Conservation (phyloP, 2,329 filamentous ascomycete species). For the Cercospora sesami region DNA sequence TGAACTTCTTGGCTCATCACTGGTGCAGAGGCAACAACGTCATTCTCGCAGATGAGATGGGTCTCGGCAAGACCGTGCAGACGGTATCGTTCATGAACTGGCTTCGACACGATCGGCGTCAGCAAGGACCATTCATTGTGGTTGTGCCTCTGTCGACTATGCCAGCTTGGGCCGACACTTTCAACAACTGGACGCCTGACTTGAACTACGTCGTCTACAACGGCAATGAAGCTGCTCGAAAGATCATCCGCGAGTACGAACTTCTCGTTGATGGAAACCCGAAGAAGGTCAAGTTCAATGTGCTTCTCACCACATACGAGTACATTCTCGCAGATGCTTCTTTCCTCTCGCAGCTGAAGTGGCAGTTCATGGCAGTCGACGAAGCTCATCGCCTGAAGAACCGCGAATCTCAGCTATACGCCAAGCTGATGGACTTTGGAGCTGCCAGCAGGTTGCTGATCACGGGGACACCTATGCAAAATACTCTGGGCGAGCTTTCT, state of each 20-base stretch:
- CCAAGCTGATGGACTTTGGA: slow-evolving; percentile 79
- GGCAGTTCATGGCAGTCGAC: slow-evolving; percentile 95
- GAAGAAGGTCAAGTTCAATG: slow-evolving; percentile 91
- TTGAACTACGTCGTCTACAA: slow-evolving; percentile 97
- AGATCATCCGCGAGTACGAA: slow-evolving; percentile 86
- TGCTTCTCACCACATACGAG: slow-evolving; percentile 96
- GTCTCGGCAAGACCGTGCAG: slow-evolving; percentile 95
- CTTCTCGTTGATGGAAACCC: slow-evolving; percentile 82
- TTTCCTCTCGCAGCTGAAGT: slow-evolving; percentile 87
- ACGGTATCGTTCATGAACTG: slow-evolving; percentile 96
- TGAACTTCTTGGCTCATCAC: slow-evolving; percentile 95
- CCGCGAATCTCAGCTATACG: slow-evolving; percentile 88
- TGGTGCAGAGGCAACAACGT: slow-evolving; percentile 95
- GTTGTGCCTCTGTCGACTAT: slow-evolving; percentile 97
- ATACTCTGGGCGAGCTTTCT: slow-evolving; percentile 88
- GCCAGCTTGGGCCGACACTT: slow-evolving; percentile 96
- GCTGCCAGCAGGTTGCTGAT: slow-evolving; percentile 88
- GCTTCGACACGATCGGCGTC: slow-evolving; percentile 83
- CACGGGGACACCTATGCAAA: slow-evolving; percentile 95
- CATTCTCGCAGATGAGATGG: slow-evolving; percentile 98
- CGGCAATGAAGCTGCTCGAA: slow-evolving; percentile 81
- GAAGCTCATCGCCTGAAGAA: slow-evolving; percentile 98
- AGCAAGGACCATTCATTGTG: slow-evolving; percentile 93
- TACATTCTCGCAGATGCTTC: slow-evolving; percentile 85
- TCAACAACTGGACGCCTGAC: slow-evolving; percentile 93